These are phyloP conservation scores for Populus hybrid DNA, from an alignment of 441 rosid genomes.

Conservation along the genomic window DNA sequence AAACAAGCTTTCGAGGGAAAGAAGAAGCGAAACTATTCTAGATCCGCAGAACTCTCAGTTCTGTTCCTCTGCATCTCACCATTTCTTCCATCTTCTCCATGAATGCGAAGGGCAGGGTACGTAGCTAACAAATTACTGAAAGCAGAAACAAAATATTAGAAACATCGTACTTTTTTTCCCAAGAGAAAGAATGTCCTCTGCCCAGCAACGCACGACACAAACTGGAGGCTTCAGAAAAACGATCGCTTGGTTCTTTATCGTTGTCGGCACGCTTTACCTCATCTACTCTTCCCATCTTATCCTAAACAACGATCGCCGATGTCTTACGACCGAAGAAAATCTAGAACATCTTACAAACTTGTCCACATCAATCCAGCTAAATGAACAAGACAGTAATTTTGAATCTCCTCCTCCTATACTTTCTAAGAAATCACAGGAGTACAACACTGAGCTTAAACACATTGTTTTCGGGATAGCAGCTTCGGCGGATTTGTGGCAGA, in stretches of 20 bases:
- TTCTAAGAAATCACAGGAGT: slow-evolving; percentile 21
- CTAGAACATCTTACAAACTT: slow-evolving; percentile 28
- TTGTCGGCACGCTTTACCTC: slow-evolving; percentile 43
- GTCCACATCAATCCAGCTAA: slow-evolving; percentile 21
- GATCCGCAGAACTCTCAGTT: slow-evolving; percentile 56
- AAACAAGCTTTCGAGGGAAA: not conserved
- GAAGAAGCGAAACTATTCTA: not conserved
- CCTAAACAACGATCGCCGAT: slow-evolving; percentile 27
- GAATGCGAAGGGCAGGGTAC: slow-evolving; percentile 6
- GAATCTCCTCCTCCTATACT: slow-evolving; percentile 16
- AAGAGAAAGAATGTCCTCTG: slow-evolving; percentile 22
- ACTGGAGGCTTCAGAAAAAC: slow-evolving; percentile 27
- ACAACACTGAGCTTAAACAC: slow-evolving; percentile 59
- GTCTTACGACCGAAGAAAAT: slow-evolving; percentile 27
- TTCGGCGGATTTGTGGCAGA: slow-evolving; percentile 61
- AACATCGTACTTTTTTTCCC: no score
- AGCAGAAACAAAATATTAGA: slow-evolving; percentile 9
- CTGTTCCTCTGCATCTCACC: no score
- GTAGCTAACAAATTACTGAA: slow-evolving; percentile 12
- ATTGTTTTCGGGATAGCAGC: slow-evolving; percentile 76
- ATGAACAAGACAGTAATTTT: slow-evolving; percentile 12
- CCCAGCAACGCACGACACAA: slow-evolving; percentile 34
- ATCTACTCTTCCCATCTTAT: slow-evolving; percentile 53
- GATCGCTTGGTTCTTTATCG: slow-evolving; percentile 46
- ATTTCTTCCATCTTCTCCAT: slow-evolving; percentile 16